Conservation (phyloP, 2,329 filamentous ascomycete species). For the Didymella arachidicola region DNA sequence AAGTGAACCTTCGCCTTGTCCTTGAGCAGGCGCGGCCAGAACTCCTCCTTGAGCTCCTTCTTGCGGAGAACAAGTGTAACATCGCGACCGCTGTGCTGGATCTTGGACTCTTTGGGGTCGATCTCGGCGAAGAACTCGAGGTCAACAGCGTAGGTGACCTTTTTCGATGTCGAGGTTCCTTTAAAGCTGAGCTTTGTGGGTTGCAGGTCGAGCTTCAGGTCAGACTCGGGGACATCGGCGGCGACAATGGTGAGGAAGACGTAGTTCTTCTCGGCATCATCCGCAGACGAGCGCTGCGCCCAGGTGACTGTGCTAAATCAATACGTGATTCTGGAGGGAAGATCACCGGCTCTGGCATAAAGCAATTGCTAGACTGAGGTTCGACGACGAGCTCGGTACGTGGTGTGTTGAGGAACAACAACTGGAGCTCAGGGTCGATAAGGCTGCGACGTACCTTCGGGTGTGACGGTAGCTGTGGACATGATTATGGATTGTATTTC, state of each 20-base stretch:
- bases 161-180: slow-evolving; percentile 82
- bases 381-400: slow-evolving; percentile 7
- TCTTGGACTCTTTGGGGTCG: slow-evolving; percentile 82
- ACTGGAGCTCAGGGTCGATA: slow-evolving; percentile 19
- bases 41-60: slow-evolving; percentile 94
- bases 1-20: slow-evolving; percentile 89
- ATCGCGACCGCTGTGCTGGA: slow-evolving; percentile 86
- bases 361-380: slow-evolving; percentile 7
- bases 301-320: slow-evolving; percentile 76
- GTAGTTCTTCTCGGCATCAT: slow-evolving; percentile 87
- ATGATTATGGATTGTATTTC: slow-evolving; percentile 26
- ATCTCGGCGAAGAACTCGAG: slow-evolving; percentile 92
- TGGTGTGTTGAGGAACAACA: slow-evolving; percentile 1
- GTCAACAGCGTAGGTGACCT: slow-evolving; percentile 84
- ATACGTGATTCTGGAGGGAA: slow-evolving; percentile 1
- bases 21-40: slow-evolving; percentile 95
- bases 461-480: slow-evolving; percentile 43
- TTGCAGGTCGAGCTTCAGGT: slow-evolving; percentile 84
- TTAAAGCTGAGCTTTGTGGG: slow-evolving; percentile 79
- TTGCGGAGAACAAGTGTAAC: slow-evolving; percentile 92
- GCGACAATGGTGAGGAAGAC: slow-evolving; percentile 92
- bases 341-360: neutral
- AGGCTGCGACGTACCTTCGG: slow-evolving; percentile 52
- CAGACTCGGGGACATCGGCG: slow-evolving; percentile 78
- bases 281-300: slow-evolving; percentile 90